Percentiles rank a stretch among this genome's conserved stretches.
phyloP scores from a whole-genome alignment of 805 yeast species.

The Sugiyamaella americana region DNA sequence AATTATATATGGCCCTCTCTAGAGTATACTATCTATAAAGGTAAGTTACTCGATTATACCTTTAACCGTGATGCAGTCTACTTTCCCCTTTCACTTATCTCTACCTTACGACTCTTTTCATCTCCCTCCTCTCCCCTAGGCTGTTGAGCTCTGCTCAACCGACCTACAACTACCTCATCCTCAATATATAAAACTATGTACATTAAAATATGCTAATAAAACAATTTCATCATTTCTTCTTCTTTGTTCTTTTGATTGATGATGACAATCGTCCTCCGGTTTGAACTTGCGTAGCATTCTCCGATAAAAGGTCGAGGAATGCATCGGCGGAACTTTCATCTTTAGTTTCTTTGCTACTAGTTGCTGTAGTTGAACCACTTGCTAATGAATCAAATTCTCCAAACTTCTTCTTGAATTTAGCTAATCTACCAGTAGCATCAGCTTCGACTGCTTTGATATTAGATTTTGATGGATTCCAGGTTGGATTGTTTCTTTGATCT shows the following conservation, averaged over 20 bases:
- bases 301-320: conserved; percentile 55
- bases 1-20: too few species aligned
- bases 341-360: conserved; percentile 7
- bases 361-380: conserved; percentile 23
- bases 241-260: conserved; percentile 40
- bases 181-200: too few species aligned
- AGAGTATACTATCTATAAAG: too few species aligned
- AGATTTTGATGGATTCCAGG: conserved; percentile 85
- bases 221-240: too few species aligned
- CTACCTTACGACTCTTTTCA: too few species aligned
- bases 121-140: too few species aligned
- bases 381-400: conserved; percentile 23
- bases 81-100: too few species aligned
- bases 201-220: too few species aligned
- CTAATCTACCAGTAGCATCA: conserved; percentile 74
- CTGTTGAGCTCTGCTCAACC: too few species aligned
- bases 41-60: too few species aligned
- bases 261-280: conserved; percentile 49
- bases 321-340: conserved; percentile 35
- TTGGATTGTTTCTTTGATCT: conserved; percentile 79
- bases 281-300: conserved; percentile 48
- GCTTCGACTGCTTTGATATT: conserved; percentile 70
- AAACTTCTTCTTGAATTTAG: conserved; percentile 33
- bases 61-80: too few species aligned
- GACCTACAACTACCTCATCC: too few species aligned